These are phyloP conservation scores for barley (Hordeum vulgare) DNA, from an alignment of 176 grass and related monocot genomes.

Conservation along the genomic window MorexV3_pseudomolecules_assembly NC_058520.1:79661350-79661849, in stretches of 20 bases:
- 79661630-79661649: background rate
- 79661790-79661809: constrained; percentile 24
- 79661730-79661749: constrained; percentile 73
- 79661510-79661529: constrained; percentile 38
- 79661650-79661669: background rate
- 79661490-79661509: constrained; percentile 38
- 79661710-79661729: constrained; percentile 33
- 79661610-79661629: background rate
- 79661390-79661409: background rate
- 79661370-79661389: background rate
- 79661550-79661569: constrained; percentile 42
- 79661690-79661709: background rate
- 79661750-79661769: constrained; percentile 33
- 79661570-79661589: background rate
- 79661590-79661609: background rate
- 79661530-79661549: constrained; percentile 40
- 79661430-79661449: constrained; percentile 1
- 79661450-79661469: constrained; percentile 21
- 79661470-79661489: constrained; percentile 69
- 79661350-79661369: background rate
- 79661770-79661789: constrained; percentile 39
- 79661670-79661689: background rate
- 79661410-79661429: background rate
- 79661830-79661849: constrained; percentile 51
- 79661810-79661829: constrained; percentile 29